Evolutionary conservation across 2,329 filamentous ascomycete genomes (phyloP), one percentile per base, ranked within the genome.

Genomic region (Microdochium paspali): DNA sequence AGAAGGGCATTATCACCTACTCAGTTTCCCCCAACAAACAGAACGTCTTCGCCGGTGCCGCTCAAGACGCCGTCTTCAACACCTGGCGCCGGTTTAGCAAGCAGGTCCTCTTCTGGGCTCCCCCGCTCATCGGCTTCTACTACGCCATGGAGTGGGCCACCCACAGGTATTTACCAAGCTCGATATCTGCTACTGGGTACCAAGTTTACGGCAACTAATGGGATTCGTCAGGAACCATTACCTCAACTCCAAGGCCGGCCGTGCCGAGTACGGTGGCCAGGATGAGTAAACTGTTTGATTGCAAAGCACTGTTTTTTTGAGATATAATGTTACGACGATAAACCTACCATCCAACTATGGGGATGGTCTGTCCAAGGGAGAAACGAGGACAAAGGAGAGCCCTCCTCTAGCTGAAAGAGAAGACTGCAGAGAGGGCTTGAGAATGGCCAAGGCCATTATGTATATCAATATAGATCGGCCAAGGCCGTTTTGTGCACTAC

Each of bases 1-100:
- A 84, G 65, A 81, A 75, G 66, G 80, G 80, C 50, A 79, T 84
- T 59, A 65, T 81, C 62, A 70, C 71, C 61, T 97, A 94, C 72
- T 78, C 84, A 56, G 65, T 98, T 57, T 84, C 87, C 58, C 71
- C 85, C 57, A 97, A 98, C 79, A 85, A 87, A 66, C 91, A 95
- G 75, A 84, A 87, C 62, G 87, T 90, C 54, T 77, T 95, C 57
- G 89, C 89, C 54, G 88, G 87, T 60, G 74, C 84, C 51, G 69
- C 77, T 55, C 73, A 91, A 68, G 86, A 84, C 57, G 91, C 90
- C 62, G 72, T 97, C 74, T 97, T 97, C 84, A 98, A 98, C 80
- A 84, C 82, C 60, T 94, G 86, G 79, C 84, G 93, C 69, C 83
- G 93, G 62, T 87, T 85, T 71, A 84, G 82, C 66, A 69, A 77